A percentile compares a stretch with the other conserved stretches of the same genome.
These are phyloP conservation scores for Aspergillus japonicus DNA, from an alignment of 2,329 filamentous ascomycete genomes.

Conservation along the genomic window DNA sequence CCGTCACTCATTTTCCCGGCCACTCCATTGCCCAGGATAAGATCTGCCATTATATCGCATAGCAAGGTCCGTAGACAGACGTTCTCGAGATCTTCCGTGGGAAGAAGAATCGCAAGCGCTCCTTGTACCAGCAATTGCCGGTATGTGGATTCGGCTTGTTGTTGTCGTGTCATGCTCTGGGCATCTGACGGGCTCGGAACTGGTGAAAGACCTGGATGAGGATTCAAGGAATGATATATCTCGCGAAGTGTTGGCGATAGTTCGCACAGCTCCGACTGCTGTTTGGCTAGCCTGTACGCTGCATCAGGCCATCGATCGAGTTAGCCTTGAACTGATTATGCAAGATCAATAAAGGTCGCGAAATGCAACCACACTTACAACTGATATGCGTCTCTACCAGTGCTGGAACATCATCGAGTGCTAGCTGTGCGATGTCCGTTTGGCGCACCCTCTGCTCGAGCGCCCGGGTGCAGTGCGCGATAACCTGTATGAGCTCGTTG, in stretches of 20 bases:
- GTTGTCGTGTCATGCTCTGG: constrained; percentile 59
- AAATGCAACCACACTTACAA: constrained; percentile 53
- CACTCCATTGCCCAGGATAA: constrained; percentile 80
- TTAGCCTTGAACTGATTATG: constrained; percentile 18
- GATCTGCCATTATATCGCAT: constrained; percentile 82
- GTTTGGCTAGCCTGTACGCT: constrained; percentile 73
- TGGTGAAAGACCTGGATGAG: constrained; percentile 76
- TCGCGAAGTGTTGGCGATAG: constrained; percentile 62
- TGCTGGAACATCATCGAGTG: constrained; percentile 84
- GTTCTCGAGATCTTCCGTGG: constrained; percentile 89
- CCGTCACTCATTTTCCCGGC: constrained; percentile 79
- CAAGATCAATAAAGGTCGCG: neutral
- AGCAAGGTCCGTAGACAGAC: constrained; percentile 79
- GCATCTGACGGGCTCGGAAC: constrained; percentile 61
- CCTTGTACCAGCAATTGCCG: constrained; percentile 84
- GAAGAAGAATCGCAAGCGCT: constrained; percentile 77
- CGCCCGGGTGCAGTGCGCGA: constrained; percentile 86
- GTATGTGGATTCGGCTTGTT: constrained; percentile 76
- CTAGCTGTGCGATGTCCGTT: constrained; percentile 76
- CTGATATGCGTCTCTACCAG: constrained; percentile 76
- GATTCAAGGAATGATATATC: constrained; percentile 80
- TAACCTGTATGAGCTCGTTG: constrained; percentile 81
- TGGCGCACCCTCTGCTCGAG: constrained; percentile 81
- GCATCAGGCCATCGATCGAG: constrained; percentile 13
- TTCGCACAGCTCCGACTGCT: constrained; percentile 57